Base-by-base conservation (phyloP, 208 protist species). In the Blastocrithidia nonstop region DNA sequence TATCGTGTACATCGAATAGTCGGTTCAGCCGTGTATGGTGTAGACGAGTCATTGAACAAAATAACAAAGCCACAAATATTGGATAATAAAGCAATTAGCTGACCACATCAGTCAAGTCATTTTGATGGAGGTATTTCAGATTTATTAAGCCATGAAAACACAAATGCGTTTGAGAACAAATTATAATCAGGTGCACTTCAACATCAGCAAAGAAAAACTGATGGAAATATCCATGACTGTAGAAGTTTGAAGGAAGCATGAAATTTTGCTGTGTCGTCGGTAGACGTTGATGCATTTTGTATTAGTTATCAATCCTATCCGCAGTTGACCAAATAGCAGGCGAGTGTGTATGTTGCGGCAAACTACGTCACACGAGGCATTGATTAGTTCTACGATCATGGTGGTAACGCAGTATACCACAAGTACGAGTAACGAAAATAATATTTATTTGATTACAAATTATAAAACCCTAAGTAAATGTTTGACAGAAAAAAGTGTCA, bases 331-430 rank as follows among this genome's bases (percentile, higher is more conserved):
- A 43, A 31, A 9, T 63, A 36, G 1, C 79, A 89, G 51, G 79
- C 79, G 5, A 51, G 39, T 3, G 54, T 65, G 31, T 89, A 89
- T 57, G 60, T 89, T 5, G 23, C 79, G 0, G 74, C 79, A 7
- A 85, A 89, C 53, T 89, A 89, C 50, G 72, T 79, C 20, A 68
- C 72, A 35, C 9, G 54, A n/a, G 74, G 79, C 15, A 53, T 89
- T 1, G 60, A 78, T 8, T 68, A 78, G 24, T 89, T 89, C 45
- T 89, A 89, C 56, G 50, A 58, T 4, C 68, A 71, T 3, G 74
- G 79, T 13, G 79, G 79, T 16, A 89, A 89, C 41, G n/a, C 36
- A 8, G 54, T 76, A 1, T 72, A 57, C 43, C 69, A 71, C 37
- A 50, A 49, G 26, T 88, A 88, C 44, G 55, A 54, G 40, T 84